Evolutionary conservation across 768 basidiomycete genomes (phyloP).

Genomic region (Rhizopogon rudus): DNA sequence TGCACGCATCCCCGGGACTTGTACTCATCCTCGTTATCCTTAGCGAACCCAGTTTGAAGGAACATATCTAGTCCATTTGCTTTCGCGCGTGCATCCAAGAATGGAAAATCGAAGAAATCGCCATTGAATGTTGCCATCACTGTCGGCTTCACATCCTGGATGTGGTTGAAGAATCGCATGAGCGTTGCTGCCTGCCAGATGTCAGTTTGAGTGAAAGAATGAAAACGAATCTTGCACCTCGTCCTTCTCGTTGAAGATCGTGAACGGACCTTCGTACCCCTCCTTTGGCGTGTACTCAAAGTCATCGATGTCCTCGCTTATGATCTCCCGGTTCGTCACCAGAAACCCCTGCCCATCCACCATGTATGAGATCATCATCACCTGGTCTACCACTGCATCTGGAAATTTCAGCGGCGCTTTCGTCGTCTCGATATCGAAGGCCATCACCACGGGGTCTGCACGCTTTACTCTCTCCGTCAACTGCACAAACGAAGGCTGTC

Average conservation of each 20-base stretch:
- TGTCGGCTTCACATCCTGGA: slow-evolving; percentile 90
- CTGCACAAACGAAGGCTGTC: slow-evolving; percentile 66
- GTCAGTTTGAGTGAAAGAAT: neutral
- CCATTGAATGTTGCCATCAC: slow-evolving; percentile 99
- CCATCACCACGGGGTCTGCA: slow-evolving; percentile 98
- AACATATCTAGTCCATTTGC: slow-evolving; percentile 96
- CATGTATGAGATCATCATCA: slow-evolving; percentile 99
- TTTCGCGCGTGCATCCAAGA: slow-evolving; percentile 81
- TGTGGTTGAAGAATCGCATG: slow-evolving; percentile 87
- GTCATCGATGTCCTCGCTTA: slow-evolving; percentile 95
- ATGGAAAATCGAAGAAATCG: slow-evolving; percentile 99
- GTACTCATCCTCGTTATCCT: slow-evolving; percentile 91
- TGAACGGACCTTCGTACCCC: slow-evolving; percentile 96
- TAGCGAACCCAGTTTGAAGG: slow-evolving; percentile 87
- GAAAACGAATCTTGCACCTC: slow-evolving; percentile 50
- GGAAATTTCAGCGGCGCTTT: slow-evolving; percentile 99
- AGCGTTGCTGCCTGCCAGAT: slow-evolving; percentile 71
- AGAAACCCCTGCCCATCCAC: slow-evolving; percentile 96
- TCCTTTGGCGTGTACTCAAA: slow-evolving; percentile 99
- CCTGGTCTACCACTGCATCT: slow-evolving; percentile 91
- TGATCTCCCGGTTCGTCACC: slow-evolving; percentile 96
- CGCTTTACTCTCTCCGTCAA: slow-evolving; percentile 89
- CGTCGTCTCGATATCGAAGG: slow-evolving; percentile 97
- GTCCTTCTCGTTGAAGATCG: slow-evolving; percentile 88
- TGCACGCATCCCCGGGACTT: slow-evolving; percentile 91